phyloP scores from a whole-genome alignment of 495 filamentous ascomycete genomes.

The Hypomontagnella submonticulosa region DNA sequence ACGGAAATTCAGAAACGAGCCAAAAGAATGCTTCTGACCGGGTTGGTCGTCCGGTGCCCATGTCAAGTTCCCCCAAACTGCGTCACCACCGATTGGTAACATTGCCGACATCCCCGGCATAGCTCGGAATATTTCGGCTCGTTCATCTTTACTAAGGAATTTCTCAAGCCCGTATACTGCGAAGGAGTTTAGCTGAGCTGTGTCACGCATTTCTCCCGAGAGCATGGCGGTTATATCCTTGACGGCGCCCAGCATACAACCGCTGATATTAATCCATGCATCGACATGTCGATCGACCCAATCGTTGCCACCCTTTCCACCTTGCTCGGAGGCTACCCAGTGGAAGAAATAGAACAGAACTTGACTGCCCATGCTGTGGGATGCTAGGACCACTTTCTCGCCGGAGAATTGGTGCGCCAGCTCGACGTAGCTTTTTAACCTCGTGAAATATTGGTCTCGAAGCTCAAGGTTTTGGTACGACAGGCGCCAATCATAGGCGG shows the following conservation, averaged over 20 bases:
- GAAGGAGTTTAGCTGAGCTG: conserved; percentile 96
- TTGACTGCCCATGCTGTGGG: conserved; percentile 97
- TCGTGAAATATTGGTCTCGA: conserved; percentile 92
- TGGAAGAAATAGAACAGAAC: conserved; percentile 97
- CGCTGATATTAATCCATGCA: conserved; percentile 97
- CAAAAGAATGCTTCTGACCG: conserved; percentile 75
- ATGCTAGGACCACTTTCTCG: conserved; percentile 86
- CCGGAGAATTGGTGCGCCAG: conserved; percentile 72
- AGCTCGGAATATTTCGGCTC: conserved; percentile 92
- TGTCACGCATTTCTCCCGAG: conserved; percentile 98
- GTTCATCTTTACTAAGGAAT: conserved; percentile 88
- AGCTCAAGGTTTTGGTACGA: conserved; percentile 88
- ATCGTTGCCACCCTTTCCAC: conserved; percentile 81
- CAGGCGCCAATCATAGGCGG: conserved; percentile 98
- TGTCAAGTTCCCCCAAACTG: conserved; percentile 90
- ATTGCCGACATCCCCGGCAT: conserved; percentile 98
- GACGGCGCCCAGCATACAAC: conserved; percentile 94
- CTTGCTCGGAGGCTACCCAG: conserved; percentile 85
- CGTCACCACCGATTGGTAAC: conserved; percentile 94
- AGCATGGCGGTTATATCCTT: conserved; percentile 93
- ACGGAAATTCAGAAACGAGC: conserved; percentile 89
- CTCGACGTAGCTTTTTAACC: conserved; percentile 90
- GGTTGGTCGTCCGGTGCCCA: conserved; percentile 91
- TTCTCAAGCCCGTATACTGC: conserved; percentile 97
- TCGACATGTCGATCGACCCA: conserved; percentile 95